Conservation (phyloP, 2,329 filamentous ascomycete species). For the Scolecobasidium constrictum region DNA sequence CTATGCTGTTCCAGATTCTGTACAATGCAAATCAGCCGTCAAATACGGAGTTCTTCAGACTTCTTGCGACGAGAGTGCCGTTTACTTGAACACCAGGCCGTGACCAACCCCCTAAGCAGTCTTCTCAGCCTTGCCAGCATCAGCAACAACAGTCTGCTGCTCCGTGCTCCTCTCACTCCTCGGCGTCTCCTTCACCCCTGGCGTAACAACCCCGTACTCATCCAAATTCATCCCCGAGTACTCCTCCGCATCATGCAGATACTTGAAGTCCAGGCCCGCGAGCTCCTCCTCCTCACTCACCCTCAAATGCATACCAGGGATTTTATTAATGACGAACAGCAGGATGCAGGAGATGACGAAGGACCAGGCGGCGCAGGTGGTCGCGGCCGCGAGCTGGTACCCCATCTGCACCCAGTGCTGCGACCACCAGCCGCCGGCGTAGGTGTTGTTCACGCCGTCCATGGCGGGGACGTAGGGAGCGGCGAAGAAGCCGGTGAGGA, state of each 20-base stretch:
- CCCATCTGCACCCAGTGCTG: conserved; percentile 73
- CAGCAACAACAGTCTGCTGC: not conserved
- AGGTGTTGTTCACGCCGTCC: conserved; percentile 56
- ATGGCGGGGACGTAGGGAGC: conserved; percentile 70
- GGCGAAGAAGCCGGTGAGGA: conserved; percentile 73
- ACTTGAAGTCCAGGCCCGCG: conserved; percentile 59
- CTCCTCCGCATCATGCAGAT: not conserved
- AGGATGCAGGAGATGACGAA: conserved; percentile 70
- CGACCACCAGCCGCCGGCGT: conserved; percentile 68
- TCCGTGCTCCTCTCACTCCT: not conserved
- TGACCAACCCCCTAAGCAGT: no score
- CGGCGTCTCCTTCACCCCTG: not conserved
- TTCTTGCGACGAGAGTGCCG: no score
- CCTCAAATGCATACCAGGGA: conserved; percentile 66
- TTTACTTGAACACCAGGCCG: no score
- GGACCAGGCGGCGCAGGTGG: conserved; percentile 65
- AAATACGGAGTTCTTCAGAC: no score
- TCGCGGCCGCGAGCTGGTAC: conserved; percentile 74
- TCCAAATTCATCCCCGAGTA: not conserved
- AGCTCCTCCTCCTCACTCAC: conserved; percentile 69
- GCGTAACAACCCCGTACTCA: not conserved
- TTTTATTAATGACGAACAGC: conserved; percentile 45
- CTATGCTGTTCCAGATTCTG: no score
- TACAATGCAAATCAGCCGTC: no score
- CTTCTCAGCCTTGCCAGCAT: no score